These are phyloP conservation scores for Fusarium sp. DNA, from an alignment of 2,329 filamentous ascomycete species.

Conservation along the genomic window DNA sequence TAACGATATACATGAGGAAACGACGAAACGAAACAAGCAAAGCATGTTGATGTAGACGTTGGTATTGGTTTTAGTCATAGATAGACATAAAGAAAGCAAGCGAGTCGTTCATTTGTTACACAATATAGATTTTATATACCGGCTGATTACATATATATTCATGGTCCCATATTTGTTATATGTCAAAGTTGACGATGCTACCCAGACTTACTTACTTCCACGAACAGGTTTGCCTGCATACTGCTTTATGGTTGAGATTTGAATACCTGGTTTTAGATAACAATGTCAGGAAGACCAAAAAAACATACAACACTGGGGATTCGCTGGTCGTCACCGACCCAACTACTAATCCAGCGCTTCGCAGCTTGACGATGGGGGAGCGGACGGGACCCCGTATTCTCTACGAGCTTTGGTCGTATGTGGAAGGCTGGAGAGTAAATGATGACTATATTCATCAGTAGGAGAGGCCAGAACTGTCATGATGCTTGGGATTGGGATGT, in stretches of 20 bases:
- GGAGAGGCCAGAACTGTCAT: neutral
- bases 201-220: no score
- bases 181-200: neutral
- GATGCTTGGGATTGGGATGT: neutral
- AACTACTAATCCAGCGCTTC: slow-evolving; percentile 11
- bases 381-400: slow-evolving; percentile 13
- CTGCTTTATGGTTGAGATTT: neutral
- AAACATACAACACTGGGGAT: slow-evolving; percentile 10
- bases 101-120: neutral
- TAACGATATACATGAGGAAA: neutral
- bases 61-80: neutral
- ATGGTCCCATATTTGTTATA: neutral
- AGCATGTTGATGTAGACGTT: neutral
- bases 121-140: neutral
- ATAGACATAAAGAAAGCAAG: neutral
- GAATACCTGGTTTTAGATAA: neutral
- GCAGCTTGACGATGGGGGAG: slow-evolving; percentile 7
- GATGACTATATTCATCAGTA: neutral
- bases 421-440: neutral
- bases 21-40: neutral
- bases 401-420: slow-evolving; percentile 16
- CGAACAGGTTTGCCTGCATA: neutral
- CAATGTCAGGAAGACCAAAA: neutral
- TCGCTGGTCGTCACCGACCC: slow-evolving; percentile 14
- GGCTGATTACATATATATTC: neutral